A percentile compares a stretch with the other conserved stretches of the same genome.
phyloP scores from a whole-genome alignment of 305 asterid species.

The Striga hermonthica region DNA sequence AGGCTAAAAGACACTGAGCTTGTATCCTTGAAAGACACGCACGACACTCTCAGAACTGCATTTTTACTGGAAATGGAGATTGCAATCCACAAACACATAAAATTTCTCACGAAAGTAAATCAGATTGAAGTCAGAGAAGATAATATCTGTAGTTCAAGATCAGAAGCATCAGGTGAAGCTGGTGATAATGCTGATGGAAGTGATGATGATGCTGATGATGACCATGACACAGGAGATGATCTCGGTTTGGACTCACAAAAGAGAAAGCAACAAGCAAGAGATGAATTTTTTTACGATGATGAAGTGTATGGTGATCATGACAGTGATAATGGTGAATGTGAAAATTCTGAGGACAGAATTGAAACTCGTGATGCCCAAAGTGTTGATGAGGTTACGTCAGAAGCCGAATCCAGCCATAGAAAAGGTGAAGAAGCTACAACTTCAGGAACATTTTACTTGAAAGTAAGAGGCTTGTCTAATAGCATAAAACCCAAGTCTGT shows the following conservation, averaged over 20 bases:
- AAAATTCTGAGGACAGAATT: conserved; percentile 26
- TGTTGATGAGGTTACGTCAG: conserved; percentile 32
- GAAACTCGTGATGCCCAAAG: conserved; percentile 31
- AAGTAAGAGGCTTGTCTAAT: neutral
- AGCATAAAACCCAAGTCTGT: conserved; percentile 40
- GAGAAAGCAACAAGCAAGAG: conserved; percentile 62
- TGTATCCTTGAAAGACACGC: conserved; percentile 50
- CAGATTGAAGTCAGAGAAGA: too few relatives aligned
- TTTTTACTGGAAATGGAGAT: conserved; percentile 69
- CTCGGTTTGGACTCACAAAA: conserved; percentile 66
- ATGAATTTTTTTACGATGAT: conserved; percentile 84
- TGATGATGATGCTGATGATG: conserved; percentile 52
- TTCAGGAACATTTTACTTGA: too few relatives aligned
- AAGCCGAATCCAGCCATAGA: conserved; percentile 39
- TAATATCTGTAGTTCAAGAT: conserved; percentile 38
- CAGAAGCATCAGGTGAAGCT: conserved; percentile 37
- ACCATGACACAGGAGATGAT: conserved; percentile 60
- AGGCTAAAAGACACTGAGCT: conserved; percentile 60
- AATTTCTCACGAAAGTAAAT: conserved; percentile 44
- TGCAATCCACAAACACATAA: conserved; percentile 64
- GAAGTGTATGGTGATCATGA: conserved; percentile 48
- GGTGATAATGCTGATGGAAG: conserved; percentile 28
- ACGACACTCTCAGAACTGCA: conserved; percentile 47
- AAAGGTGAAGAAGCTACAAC: conserved; percentile 17
- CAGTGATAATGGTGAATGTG: conserved; percentile 38